Percentiles rank a stretch among this genome's conserved stretches.
Evolutionary conservation across 306 rosid genomes (phyloP).

Genomic region (Potentilla sterilis): DNA sequence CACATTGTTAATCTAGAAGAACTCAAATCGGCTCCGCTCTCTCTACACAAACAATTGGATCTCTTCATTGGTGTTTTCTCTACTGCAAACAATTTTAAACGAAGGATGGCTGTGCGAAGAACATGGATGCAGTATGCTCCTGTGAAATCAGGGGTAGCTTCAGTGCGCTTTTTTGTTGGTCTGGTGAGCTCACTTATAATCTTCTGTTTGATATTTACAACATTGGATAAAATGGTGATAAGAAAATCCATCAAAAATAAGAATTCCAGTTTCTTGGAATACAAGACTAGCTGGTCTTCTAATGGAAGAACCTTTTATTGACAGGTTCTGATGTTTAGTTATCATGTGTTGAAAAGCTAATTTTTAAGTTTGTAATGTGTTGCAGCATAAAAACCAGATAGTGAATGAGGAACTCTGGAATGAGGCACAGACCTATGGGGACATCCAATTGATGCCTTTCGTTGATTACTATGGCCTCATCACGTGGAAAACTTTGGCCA

Average conservation of each 20-base stretch:
- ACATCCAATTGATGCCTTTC: constrained; percentile 96
- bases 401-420: constrained; percentile 96
- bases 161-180: constrained; percentile 97
- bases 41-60: constrained; percentile 50
- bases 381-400: constrained; percentile 91
- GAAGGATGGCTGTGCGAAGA: constrained; percentile 95
- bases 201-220: constrained; percentile 7
- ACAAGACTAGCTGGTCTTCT: neutral
- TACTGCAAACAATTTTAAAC: constrained; percentile 94
- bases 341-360: constrained; percentile 16
- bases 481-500: constrained; percentile 96
- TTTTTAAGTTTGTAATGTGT: constrained; percentile 31
- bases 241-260: neutral
- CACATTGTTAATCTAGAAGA: constrained; percentile 72
- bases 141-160: constrained; percentile 61
- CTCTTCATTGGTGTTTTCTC: constrained; percentile 95
- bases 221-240: constrained; percentile 13
- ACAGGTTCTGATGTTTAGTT: neutral
- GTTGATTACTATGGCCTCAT: constrained; percentile 95
- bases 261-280: constrained; percentile 3
- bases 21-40: constrained; percentile 59
- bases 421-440: constrained; percentile 89
- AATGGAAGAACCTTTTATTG: neutral
- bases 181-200: constrained; percentile 62
- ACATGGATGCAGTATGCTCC: constrained; percentile 98